Evolutionary conservation across 176 grass and related monocot species (phyloP), one percentile per base, ranked within the genome.

Genomic region (Poa pratensis): DNA sequence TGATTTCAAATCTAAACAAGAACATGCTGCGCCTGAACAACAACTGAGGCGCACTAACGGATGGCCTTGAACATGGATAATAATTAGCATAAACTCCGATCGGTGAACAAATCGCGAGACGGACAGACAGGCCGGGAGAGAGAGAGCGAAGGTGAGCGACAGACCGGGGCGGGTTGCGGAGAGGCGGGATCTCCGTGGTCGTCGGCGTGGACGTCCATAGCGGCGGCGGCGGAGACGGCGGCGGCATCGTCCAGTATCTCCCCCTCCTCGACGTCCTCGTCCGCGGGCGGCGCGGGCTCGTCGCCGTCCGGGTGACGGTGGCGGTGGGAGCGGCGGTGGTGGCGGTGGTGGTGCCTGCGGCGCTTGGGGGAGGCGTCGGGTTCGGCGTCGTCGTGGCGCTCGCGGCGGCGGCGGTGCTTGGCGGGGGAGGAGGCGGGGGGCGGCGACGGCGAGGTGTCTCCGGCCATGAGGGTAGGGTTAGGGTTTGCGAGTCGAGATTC

Each of bases 191-290:
- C 84, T 18, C 23, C n/a, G 57, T 73, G 51, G 74, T 3, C 75
- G 11, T 23, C 32, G 20, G 85, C 61, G 84, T 86, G 67, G 18
- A 84, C 48, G n/a, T 84, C 89, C 80, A 90, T 77, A 19, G 55
- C 3, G 9, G n/a, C 78, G 14, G 11, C 37, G 49, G 15, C 3
- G 9, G n/a, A 73, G 14, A 7, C 37, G 49, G 15, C 45, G 53
- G 3, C 48, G 3, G 27, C 92, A 1, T 87, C 83, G 24, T 97
- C 95, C 5, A 96, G 86, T 75, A 99, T 99, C 86, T 99, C 96
- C 32, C 96, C 96, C 78, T 99, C 96, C 72, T 99, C 96, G 24
- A 92, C 69, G 40, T 99, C 93, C 27, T 90, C 89, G 16, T 79
- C 68, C 61, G 86, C 26, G 13, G 71, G 71, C 22, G 14, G 43